Evolutionary conservation across 2,329 filamentous ascomycete species (phyloP), one percentile per base, ranked within the genome.

Genomic region (Parascedosporium putredinis): DNA sequence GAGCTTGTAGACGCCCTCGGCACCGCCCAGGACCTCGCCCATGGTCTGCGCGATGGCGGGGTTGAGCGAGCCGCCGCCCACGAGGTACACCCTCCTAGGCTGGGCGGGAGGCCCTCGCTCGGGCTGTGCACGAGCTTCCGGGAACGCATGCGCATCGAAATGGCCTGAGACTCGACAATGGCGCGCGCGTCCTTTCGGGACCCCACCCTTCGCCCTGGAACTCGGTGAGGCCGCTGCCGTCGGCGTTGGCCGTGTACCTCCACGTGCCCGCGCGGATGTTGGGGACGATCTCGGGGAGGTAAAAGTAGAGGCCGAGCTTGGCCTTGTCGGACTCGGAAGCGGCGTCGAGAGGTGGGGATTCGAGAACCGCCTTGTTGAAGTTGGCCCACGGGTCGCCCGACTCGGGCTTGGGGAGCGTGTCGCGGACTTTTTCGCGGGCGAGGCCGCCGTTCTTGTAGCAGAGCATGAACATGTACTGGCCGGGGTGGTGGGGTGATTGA

Each of bases 391-490:
- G 71, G 50, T 83, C 74, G 25, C 66, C 63, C 23, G 53, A 50
- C 8, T 71, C 64, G 23, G 68, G 67, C 20, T 69, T 65, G 36
- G 88, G 84, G 48, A 97, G 79, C 0, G 79, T 75, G 62, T 98
- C 88, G 50, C 93, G 85, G 54, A 97, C 80, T 59, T 86, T 83
- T 64, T 98, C 93, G 42, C 93, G 85, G 2, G 93, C 91, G 1
- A 97, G 80, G 2, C 89, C 89, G 57, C 93, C 93, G 68, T 98
- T 98, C 70, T 97, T 97, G 74, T 97, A 98, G 75, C 93, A 98
- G 31, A 98, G 81, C 93, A 98, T 98, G 69, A 98, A 97, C 93
- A 98, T 97, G 76, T 95, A 96, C 53, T 96, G 78, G 1, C 86
- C 88, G 0, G 83, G 1, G 88, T 95, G 42, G 89, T 93, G 1